These are phyloP conservation scores for Scutellaria minor DNA, from an alignment of 257 asterid genomes.

Conservation along the genomic window DNA sequence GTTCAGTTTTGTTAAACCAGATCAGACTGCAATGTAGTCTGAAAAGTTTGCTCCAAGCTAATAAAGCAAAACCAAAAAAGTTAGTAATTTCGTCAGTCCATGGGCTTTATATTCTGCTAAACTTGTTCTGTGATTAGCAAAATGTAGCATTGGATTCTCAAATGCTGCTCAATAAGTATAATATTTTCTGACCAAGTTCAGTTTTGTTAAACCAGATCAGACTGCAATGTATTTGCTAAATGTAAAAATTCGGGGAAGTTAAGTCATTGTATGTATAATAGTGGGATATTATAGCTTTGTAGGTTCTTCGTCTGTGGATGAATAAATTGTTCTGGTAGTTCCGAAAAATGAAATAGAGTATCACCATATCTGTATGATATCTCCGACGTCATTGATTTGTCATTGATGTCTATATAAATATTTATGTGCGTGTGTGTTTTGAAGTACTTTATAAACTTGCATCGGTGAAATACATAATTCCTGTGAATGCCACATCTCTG, in stretches of 20 bases:
- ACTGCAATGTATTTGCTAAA: background rate
- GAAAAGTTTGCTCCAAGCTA: slow-evolving; percentile 10
- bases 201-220: background rate
- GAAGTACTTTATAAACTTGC: slow-evolving; percentile 4
- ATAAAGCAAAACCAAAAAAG: slow-evolving; percentile 3
- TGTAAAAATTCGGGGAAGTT: background rate
- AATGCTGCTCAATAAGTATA: slow-evolving; percentile 9
- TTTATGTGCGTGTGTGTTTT: background rate
- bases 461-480: background rate
- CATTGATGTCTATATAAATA: slow-evolving; percentile 1
- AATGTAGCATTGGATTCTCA: slow-evolving; percentile 17
- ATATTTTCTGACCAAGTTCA: background rate
- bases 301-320: slow-evolving; percentile 9
- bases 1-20: background rate
- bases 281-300: slow-evolving; percentile 11
- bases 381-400: background rate
- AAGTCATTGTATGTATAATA: background rate
- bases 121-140: background rate
- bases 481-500: slow-evolving; percentile 9
- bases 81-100: background rate
- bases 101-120: background rate
- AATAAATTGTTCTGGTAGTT: slow-evolving; percentile 18
- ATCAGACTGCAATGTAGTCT: background rate
- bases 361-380: background rate
- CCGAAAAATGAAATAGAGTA: slow-evolving; percentile 10